These are phyloP conservation scores for Plenodomus tracheiphilus DNA, from an alignment of 2,329 filamentous ascomycete species.

Conservation along the genomic window DNA sequence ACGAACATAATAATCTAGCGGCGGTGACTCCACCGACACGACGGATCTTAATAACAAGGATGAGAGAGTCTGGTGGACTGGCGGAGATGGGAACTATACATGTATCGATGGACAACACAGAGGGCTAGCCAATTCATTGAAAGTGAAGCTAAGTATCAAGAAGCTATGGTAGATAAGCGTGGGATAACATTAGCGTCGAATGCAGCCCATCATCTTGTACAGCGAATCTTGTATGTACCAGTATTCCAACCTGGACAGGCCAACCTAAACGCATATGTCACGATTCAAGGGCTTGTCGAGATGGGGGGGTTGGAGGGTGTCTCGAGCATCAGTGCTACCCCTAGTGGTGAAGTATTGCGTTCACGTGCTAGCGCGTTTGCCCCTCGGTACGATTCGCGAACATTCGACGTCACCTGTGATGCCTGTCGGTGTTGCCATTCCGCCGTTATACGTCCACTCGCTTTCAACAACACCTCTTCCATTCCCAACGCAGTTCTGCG, in stretches of 20 bases:
- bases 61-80: constrained; percentile 8
- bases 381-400: constrained; percentile 9
- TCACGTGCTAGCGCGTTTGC: constrained; percentile 30
- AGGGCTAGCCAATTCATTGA: constrained; percentile 11
- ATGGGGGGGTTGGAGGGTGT: not conserved
- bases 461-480: not conserved
- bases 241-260: not conserved
- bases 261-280: no score
- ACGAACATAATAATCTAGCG: not conserved
- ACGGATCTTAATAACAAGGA: constrained; percentile 4
- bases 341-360: not conserved
- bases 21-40: constrained; percentile 7
- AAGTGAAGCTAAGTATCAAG: not conserved
- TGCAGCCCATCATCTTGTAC: not conserved
- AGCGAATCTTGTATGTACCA: not conserved
- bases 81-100: constrained; percentile 12
- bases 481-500: not conserved
- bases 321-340: not conserved
- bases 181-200: not conserved
- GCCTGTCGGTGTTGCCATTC: not conserved
- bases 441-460: not conserved
- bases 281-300: not conserved
- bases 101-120: constrained; percentile 1
- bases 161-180: no score
- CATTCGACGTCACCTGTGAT: not conserved